Percentiles rank a stretch among this genome's conserved stretches.
These are phyloP conservation scores for Rhododendron henanense DNA, from an alignment of 148 eudicot genomes.

Conservation along the genomic window DNA sequence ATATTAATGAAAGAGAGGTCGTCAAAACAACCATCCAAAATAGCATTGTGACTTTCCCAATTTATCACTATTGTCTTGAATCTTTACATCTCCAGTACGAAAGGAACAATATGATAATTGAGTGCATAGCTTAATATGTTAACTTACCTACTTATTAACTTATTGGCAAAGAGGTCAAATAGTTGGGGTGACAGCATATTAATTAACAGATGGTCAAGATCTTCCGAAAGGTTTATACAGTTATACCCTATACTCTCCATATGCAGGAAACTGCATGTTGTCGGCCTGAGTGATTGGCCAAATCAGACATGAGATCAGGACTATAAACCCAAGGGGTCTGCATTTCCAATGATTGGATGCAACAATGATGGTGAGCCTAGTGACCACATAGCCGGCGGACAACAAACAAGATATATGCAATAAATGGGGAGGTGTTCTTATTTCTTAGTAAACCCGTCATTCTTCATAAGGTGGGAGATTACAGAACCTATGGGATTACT, in stretches of 20 bases:
- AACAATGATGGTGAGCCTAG: neutral
- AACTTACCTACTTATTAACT: neutral
- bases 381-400: neutral
- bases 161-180: neutral
- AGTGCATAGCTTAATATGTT: neutral
- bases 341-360: neutral
- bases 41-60: slow-evolving; percentile 2
- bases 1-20: slow-evolving; percentile 2
- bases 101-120: neutral
- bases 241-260: neutral
- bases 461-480: neutral
- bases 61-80: neutral
- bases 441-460: neutral
- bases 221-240: neutral
- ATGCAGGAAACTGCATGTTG: neutral
- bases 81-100: neutral
- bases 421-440: neutral
- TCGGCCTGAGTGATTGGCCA: neutral
- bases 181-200: neutral
- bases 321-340: neutral
- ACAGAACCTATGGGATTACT: neutral
- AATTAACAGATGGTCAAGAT: neutral
- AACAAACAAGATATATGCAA: neutral
- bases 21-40: neutral
- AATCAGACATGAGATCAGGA: neutral